Conservation (phyloP, 495 filamentous ascomycete genomes). For the Aspergillus saccharolyticus region DNA sequence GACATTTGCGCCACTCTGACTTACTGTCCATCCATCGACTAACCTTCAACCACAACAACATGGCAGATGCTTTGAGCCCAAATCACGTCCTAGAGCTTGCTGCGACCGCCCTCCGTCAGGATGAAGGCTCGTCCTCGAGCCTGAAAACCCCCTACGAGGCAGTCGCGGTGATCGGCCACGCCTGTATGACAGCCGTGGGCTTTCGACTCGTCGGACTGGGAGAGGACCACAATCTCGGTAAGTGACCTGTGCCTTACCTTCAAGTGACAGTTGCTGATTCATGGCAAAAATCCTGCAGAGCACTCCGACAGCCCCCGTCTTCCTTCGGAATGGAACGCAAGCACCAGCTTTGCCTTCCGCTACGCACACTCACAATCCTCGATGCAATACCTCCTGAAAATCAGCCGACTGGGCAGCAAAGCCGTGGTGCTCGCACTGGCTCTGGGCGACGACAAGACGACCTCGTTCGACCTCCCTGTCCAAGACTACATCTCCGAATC, state of each 20-base stretch:
- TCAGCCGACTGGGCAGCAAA: slow-evolving; percentile 77
- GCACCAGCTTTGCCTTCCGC: slow-evolving; percentile 67
- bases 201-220: slow-evolving; percentile 79
- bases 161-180: slow-evolving; percentile 78
- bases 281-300: slow-evolving; percentile 30
- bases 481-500: slow-evolving; percentile 70
- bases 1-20: too few species aligned
- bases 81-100: slow-evolving; percentile 34
- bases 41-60: slow-evolving; percentile 23
- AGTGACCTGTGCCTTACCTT: slow-evolving; percentile 3
- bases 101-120: slow-evolving; percentile 26
- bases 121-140: slow-evolving; percentile 33
- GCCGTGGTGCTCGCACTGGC: slow-evolving; percentile 76
- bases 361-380: slow-evolving; percentile 88
- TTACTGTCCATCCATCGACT: background rate
- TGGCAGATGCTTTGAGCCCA: slow-evolving; percentile 18
- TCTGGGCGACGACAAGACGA: slow-evolving; percentile 73
- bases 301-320: slow-evolving; percentile 52
- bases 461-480: slow-evolving; percentile 65
- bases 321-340: slow-evolving; percentile 71
- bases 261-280: slow-evolving; percentile 1
- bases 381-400: slow-evolving; percentile 75
- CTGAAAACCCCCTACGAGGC: slow-evolving; percentile 79
- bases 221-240: slow-evolving; percentile 70
- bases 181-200: slow-evolving; percentile 71